These are phyloP conservation scores for Solanum microdontum DNA, from an alignment of 257 asterid genomes.

Conservation along the genomic window DNA sequence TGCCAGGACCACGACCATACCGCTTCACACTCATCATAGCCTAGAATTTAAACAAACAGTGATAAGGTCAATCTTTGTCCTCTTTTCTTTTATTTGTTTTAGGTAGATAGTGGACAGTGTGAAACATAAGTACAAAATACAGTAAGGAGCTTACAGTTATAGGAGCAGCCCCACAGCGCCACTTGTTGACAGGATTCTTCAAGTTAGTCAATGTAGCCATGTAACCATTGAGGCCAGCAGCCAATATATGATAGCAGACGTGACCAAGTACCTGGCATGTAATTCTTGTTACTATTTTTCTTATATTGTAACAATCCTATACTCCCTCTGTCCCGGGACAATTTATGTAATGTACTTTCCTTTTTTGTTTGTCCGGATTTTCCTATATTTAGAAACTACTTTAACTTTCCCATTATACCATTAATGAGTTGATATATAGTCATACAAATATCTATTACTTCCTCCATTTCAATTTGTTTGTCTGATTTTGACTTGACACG, in stretches of 20 bases:
- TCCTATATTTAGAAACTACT: not conserved
- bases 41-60: slow-evolving; percentile 19
- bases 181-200: slow-evolving; percentile 86
- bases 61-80: not conserved
- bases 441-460: not conserved
- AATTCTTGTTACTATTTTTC: not conserved
- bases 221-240: slow-evolving; percentile 89
- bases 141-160: slow-evolving; percentile 47
- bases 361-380: not conserved
- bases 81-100: not conserved
- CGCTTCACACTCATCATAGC: slow-evolving; percentile 89
- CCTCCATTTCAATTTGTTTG: not conserved
- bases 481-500: not conserved
- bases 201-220: slow-evolving; percentile 82
- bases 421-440: not conserved
- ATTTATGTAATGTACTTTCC: not conserved
- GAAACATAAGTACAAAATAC: not conserved
- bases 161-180: slow-evolving; percentile 98
- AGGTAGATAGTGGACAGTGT: not conserved
- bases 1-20: slow-evolving; percentile 76
- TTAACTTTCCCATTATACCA: not conserved
- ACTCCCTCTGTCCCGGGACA: not conserved
- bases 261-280: slow-evolving; percentile 79
- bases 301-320: not conserved
- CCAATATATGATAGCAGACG: slow-evolving; percentile 71